Evolutionary conservation across 2,329 filamentous ascomycete genomes (phyloP).

Genomic region (Passalora sequoiae): DNA sequence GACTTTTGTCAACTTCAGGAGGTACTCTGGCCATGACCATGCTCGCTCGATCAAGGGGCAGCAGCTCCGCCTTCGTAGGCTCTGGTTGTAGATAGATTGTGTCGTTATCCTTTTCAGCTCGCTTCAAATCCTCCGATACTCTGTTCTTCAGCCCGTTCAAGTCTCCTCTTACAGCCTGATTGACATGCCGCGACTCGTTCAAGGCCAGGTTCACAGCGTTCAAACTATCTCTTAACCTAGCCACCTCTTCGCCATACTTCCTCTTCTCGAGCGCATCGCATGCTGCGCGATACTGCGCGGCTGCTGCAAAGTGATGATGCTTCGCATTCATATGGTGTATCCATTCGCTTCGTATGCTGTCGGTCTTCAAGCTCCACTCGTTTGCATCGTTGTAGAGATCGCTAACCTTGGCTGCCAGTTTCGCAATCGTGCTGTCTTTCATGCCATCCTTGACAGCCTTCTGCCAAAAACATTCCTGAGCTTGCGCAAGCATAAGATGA

Average conservation of each 20-base stretch:
- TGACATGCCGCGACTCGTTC: constrained; percentile 77
- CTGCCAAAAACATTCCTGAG: constrained; percentile 97
- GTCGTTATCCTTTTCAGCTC: constrained; percentile 94
- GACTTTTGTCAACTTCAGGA: constrained; percentile 73
- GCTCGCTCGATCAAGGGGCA: constrained; percentile 74
- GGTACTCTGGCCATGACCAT: constrained; percentile 81
- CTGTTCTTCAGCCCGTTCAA: constrained; percentile 75
- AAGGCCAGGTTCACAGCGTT: constrained; percentile 79
- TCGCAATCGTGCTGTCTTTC: constrained; percentile 88
- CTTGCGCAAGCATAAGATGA: constrained; percentile 82
- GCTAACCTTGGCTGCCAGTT: constrained; percentile 82
- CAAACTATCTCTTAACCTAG: constrained; percentile 75
- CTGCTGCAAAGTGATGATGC: constrained; percentile 93
- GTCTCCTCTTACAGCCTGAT: constrained; percentile 74
- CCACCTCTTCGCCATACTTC: constrained; percentile 92
- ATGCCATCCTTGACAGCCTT: constrained; percentile 91
- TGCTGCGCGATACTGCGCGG: constrained; percentile 86
- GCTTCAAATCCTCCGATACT: constrained; percentile 80
- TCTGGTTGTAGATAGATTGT: constrained; percentile 85
- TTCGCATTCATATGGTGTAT: constrained; percentile 97
- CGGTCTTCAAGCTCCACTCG: constrained; percentile 81
- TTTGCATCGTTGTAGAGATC: constrained; percentile 82
- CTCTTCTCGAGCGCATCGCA: constrained; percentile 88
- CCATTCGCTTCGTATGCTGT: constrained; percentile 88
- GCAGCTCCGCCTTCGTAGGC: constrained; percentile 81